Evolutionary conservation across 176 grass and related monocot species (phyloP), one percentile per base, ranked within the genome.

Genomic region (Musa troglodytarum): DNA sequence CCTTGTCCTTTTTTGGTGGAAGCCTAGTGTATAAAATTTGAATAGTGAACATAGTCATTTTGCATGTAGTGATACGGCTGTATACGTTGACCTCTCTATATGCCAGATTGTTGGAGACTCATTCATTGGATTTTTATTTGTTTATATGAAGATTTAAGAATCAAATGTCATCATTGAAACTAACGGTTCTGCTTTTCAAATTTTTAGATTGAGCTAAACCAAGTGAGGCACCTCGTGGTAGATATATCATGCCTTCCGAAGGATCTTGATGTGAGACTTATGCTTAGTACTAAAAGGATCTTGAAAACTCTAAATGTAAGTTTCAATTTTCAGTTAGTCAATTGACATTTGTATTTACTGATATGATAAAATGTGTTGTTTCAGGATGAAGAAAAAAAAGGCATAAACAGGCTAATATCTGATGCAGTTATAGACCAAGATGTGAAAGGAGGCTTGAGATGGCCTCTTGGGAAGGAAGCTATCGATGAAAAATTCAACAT

Each of bases 361-460:
- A 68, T 73, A 20, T 50, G 65, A 76, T 53, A 76, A 81, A 49
- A 68, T 76, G 74, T 56, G 56, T 85, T 61, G 73, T 51, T 62
- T 28, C 77, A 96, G 89, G 79, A 68, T 84, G 87, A 86, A 53
- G 80, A 89, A 54, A 54, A 63, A 67, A 52, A 78, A 65, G 85
- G 78, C 77, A 75, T 92, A 74, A 77, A 84, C 34, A 81, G 66
- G 72, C 76, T 96, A 19, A 78, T 92, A 13, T 75, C 68, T 78
- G 74, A 85, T 76, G 89, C 89, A 49, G 54, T 92, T 86, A 76
- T 86, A 69, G 82, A 96, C 74, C 67, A 81, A 69, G 59, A 84
- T n/a, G 83, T 84, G 34, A 92, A 96, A 83, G 92, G 92, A 9
- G 92, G 92, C 7, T 78, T 96, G 76, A 77, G 84, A 72, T 96